Base-by-base conservation (phyloP, 495 filamentous ascomycete species). In the Penicillium antarcticum region DNA sequence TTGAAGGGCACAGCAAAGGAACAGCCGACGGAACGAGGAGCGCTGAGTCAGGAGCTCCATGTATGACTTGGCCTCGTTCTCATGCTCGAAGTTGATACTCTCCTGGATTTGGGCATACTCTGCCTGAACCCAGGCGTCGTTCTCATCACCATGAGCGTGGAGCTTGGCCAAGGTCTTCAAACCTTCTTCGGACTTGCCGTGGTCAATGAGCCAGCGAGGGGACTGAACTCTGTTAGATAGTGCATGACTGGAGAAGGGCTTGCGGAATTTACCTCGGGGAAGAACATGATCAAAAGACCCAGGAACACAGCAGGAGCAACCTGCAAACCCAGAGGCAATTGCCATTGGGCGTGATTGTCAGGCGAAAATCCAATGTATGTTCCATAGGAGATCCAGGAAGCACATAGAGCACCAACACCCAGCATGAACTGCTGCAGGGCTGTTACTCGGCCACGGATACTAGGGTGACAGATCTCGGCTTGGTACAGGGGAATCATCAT, bases 1-100 rank as follows among this genome's bases (percentile, higher is more conserved):
- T 62, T 88, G 86, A 14, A 89, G 63, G 0, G 86, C 71, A 57
- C 78, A 81, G 46, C 83, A 84, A 13, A 89, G 73, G 63, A 88
- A 83, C 9, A 89, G 67, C 12, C 86, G 79, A 14, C 86, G 81
- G 72, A 88, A 88, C 2, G 79, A 82, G 3, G 82, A 81, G 21
- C 73, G 77, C 50, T 81, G 80, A 5, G 65, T 82, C 61, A 89
- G 86, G 2, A 89, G 73, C 54, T 88, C 86, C 2, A 62, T 19
- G 58, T 87, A 88, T 6, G 80, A 85, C 62, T 86, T 87, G 13
- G 85, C 86, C 58, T 85, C 83, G 43, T 87, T 65, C 58, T 86
- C 86, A 41, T 76, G 71, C 53, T 79, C 74, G 31, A 51, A 67
- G 2, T 51, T 66, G 49, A 77, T 70, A 36, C 48, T 70, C 41